phyloP scores from a whole-genome alignment of 1,139 yeast genomes.

The Yamadazyma epiphylla region DNA sequence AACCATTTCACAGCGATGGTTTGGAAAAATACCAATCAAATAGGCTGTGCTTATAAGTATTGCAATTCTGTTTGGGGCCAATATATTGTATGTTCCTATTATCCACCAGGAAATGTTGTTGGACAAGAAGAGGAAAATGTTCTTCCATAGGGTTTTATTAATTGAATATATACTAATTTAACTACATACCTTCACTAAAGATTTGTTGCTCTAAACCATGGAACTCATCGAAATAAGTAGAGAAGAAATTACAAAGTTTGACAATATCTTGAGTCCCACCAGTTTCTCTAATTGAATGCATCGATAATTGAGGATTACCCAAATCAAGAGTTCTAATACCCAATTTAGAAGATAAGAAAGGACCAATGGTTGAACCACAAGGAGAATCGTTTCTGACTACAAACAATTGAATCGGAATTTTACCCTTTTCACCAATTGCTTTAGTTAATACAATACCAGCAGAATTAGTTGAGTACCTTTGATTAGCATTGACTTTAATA shows the following conservation, averaged over 20 bases:
- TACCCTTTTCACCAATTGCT: slow-evolving; percentile 60
- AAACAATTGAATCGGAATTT: slow-evolving; percentile 74
- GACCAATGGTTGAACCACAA: slow-evolving; percentile 97
- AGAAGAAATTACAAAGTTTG: slow-evolving; percentile 58
- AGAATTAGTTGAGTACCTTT: slow-evolving; percentile 90
- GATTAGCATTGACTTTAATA: slow-evolving; percentile 89
- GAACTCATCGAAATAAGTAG: slow-evolving; percentile 51
- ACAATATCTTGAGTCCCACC: slow-evolving; percentile 79
- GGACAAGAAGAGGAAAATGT: slow-evolving; percentile 28
- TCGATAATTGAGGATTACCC: slow-evolving; percentile 43
- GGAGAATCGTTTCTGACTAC: slow-evolving; percentile 91
- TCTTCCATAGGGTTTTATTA: slow-evolving; percentile 21
- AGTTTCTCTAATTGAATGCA: slow-evolving; percentile 77
- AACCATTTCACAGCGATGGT: slow-evolving; percentile 42
- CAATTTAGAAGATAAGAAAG: slow-evolving; percentile 81
- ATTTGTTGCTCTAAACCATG: slow-evolving; percentile 25
- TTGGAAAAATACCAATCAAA: slow-evolving; percentile 31
- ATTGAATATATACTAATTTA: no score
- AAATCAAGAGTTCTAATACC: slow-evolving; percentile 74
- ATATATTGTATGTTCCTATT: slow-evolving; percentile 59
- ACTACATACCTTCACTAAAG: slow-evolving; percentile 14
- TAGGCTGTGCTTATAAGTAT: slow-evolving; percentile 39
- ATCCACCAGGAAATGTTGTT: slow-evolving; percentile 58
- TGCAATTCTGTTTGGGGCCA: slow-evolving; percentile 47
- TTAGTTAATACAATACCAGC: slow-evolving; percentile 81